phyloP scores from a whole-genome alignment of 2,329 filamentous ascomycete species.

The Scortechinia acanthostroma region DNA sequence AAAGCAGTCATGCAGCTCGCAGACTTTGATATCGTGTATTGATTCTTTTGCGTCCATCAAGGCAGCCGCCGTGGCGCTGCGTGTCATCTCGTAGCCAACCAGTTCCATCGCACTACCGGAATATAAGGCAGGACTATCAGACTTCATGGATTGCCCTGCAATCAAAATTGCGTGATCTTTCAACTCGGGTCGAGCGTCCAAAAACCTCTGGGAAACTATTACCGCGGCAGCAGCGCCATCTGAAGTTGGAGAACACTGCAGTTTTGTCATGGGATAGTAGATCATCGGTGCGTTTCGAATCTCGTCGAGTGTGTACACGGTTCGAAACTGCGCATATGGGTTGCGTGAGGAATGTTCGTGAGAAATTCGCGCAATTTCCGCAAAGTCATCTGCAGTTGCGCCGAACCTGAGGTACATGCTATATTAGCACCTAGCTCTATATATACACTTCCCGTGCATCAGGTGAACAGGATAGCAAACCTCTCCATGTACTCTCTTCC shows the following conservation, averaged over 20 bases:
- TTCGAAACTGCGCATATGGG: constrained; percentile 11
- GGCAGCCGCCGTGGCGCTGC: constrained; percentile 47
- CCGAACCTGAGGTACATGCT: constrained; percentile 12
- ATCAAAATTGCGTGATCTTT: constrained; percentile 9
- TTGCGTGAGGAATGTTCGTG: constrained; percentile 10
- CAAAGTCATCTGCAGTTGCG: constrained; percentile 8
- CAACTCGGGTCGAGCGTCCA: constrained; percentile 8
- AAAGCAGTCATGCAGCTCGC: constrained; percentile 96
- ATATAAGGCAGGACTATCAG: constrained; percentile 9
- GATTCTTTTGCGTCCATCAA: constrained; percentile 60
- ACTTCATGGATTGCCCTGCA: constrained; percentile 10
- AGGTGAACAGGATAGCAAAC: constrained; percentile 6
- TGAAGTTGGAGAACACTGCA: constrained; percentile 8
- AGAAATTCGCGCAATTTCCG: constrained; percentile 10
- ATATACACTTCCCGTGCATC: too few species aligned
- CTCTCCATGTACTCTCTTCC: constrained; percentile 12
- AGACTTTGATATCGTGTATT: constrained; percentile 68
- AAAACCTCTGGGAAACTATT: constrained; percentile 10
- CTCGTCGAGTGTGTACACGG: constrained; percentile 9
- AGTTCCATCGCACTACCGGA: constrained; percentile 13
- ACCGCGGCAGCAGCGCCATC: constrained; percentile 11
- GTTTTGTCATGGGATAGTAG: constrained; percentile 8
- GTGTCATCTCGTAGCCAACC: constrained; percentile 16
- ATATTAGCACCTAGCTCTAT: too few species aligned
- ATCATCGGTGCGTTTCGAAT: constrained; percentile 8